A percentile compares a stretch with the other conserved stretches of the same genome.
These are phyloP conservation scores for Debaryomyces singareniensis DNA, from an alignment of 1,139 yeast genomes.

Conservation along the genomic window DNA sequence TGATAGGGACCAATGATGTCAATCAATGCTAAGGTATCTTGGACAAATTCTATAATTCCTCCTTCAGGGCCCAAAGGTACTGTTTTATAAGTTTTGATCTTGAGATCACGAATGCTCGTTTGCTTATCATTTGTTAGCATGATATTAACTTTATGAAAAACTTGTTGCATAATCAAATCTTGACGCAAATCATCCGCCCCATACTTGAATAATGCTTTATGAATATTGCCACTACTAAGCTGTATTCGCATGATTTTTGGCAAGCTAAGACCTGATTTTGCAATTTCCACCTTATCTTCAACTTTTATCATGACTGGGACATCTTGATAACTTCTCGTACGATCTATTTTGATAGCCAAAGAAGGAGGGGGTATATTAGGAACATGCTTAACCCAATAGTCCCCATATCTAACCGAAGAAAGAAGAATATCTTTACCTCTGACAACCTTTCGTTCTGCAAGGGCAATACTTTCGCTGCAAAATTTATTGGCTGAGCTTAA, in stretches of 20 bases:
- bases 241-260: slow-evolving; percentile 68
- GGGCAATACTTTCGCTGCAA: slow-evolving; percentile 42
- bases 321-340: slow-evolving; percentile 37
- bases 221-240: slow-evolving; percentile 51
- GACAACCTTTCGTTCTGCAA: slow-evolving; percentile 45
- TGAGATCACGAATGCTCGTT: slow-evolving; percentile 50
- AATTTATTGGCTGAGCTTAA: slow-evolving; percentile 41
- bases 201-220: slow-evolving; percentile 65
- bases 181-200: slow-evolving; percentile 91
- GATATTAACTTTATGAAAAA: slow-evolving; percentile 79
- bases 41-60: slow-evolving; percentile 88
- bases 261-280: slow-evolving; percentile 76
- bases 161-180: slow-evolving; percentile 97
- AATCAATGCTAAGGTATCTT: slow-evolving; percentile 63
- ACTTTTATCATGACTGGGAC: slow-evolving; percentile 45
- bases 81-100: slow-evolving; percentile 80
- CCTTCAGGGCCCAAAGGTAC: slow-evolving; percentile 83
- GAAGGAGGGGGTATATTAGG: slow-evolving; percentile 72
- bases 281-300: slow-evolving; percentile 45
- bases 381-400: slow-evolving; percentile 51
- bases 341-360: slow-evolving; percentile 32
- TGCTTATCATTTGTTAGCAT: slow-evolving; percentile 53
- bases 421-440: slow-evolving; percentile 30
- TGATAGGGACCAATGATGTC: slow-evolving; percentile 64
- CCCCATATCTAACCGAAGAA: slow-evolving; percentile 34